Evolutionary conservation across 1,139 yeast genomes (phyloP).

Genomic region (Saccharomyces hybrid): DNA sequence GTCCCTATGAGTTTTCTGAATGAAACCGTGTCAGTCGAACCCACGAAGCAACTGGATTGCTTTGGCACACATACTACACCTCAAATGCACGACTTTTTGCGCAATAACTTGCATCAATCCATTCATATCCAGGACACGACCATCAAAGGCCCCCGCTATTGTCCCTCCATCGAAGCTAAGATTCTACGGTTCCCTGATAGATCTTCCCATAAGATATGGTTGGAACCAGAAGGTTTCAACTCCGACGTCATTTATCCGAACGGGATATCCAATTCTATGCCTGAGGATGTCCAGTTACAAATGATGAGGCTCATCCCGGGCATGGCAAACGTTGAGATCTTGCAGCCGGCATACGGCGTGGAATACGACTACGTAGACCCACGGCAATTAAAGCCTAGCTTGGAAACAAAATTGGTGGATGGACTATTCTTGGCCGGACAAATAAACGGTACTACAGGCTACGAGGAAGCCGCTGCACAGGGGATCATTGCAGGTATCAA

Average conservation of each 20-base stretch:
- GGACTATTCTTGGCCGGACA: slow-evolving; percentile 94
- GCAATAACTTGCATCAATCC: slow-evolving; percentile 67
- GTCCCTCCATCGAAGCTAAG: slow-evolving; percentile 94
- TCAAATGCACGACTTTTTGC: slow-evolving; percentile 61
- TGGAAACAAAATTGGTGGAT: slow-evolving; percentile 72
- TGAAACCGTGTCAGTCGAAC: slow-evolving; percentile 44
- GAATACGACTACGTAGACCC: slow-evolving; percentile 97
- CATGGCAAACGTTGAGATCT: slow-evolving; percentile 75
- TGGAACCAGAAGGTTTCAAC: slow-evolving; percentile 92
- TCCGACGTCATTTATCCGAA: slow-evolving; percentile 86
- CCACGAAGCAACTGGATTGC: slow-evolving; percentile 59
- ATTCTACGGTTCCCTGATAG: slow-evolving; percentile 74
- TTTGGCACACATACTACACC: slow-evolving; percentile 75
- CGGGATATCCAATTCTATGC: slow-evolving; percentile 95
- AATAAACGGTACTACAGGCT: slow-evolving; percentile 97
- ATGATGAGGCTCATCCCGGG: slow-evolving; percentile 80
- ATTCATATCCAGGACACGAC: slow-evolving; percentile 81
- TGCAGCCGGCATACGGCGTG: slow-evolving; percentile 96
- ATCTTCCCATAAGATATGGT: slow-evolving; percentile 75
- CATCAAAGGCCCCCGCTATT: slow-evolving; percentile 93
- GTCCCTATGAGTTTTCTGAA: slow-evolving; percentile 89
- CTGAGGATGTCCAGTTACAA: slow-evolving; percentile 77
- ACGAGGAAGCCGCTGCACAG: slow-evolving; percentile 97
- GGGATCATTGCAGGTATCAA: slow-evolving; percentile 94
- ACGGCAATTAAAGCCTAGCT: slow-evolving; percentile 64